These are phyloP conservation scores for Erodium trifolium DNA, from an alignment of 441 rosid species.

Conservation along the genomic window DNA sequence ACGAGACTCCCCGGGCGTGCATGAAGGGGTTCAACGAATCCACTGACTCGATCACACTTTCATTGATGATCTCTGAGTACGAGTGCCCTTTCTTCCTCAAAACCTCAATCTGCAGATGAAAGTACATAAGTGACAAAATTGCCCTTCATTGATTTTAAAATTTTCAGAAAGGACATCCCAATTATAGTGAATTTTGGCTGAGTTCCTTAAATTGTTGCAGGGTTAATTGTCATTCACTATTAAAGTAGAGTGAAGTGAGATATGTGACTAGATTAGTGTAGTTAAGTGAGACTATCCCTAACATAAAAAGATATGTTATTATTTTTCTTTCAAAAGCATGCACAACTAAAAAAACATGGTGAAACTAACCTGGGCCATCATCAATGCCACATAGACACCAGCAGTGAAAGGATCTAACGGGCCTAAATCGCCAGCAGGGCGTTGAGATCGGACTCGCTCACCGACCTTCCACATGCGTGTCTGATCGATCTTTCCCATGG, in stretches of 20 bases:
- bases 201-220: no score
- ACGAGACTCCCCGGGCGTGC: slow-evolving; percentile 91
- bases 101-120: slow-evolving; percentile 55
- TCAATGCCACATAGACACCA: slow-evolving; percentile 80
- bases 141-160: no score
- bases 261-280: no score
- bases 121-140: background rate
- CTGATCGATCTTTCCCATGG: slow-evolving; percentile 95
- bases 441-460: slow-evolving; percentile 55
- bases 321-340: no score
- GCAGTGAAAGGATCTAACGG: slow-evolving; percentile 81
- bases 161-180: no score
- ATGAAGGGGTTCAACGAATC: slow-evolving; percentile 86
- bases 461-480: slow-evolving; percentile 98
- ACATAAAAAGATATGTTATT: no score
- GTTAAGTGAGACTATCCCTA: no score
- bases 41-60: slow-evolving; percentile 78
- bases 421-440: slow-evolving; percentile 77
- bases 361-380: slow-evolving; percentile 88
- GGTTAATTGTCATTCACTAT: no score
- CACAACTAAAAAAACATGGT: no score
- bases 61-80: slow-evolving; percentile 83
- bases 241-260: no score
- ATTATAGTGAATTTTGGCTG: no score
- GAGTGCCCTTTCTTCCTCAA: slow-evolving; percentile 94